Evolutionary conservation across 257 asterid genomes (phyloP), one percentile per base, ranked within the genome.

Genomic region (Nemophila menziesii): DNA sequence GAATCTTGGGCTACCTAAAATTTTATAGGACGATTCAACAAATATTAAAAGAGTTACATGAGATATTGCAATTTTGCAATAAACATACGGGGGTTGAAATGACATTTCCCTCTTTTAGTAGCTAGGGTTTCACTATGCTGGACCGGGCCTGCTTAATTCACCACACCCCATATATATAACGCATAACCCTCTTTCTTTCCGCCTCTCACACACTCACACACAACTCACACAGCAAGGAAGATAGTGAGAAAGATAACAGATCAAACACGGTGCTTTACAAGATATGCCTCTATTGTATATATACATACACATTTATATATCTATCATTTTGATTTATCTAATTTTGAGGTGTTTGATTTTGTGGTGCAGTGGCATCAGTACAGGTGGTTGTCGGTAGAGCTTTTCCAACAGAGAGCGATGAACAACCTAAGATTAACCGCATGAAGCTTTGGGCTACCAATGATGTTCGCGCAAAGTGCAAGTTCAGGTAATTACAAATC

Each of bases 401-500:
- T 65, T 66, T 83, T 38, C 94, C 94, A 37, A 71, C 94, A 19
- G 94, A 79, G 70, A 66, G 65, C 10, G 94, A 83, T 45, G 80
- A 65, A 58, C 92, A 74, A 41, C 94, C 94, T 0, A 83, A 83
- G 73, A 83, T 83, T 74, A 79, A 79, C 67, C 73, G 94, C 19
- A 83, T 83, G 94, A 83, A 83, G 77, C 95, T 83, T 5, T 83
- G 95, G 95, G 90, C 90, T 12, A 83, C 95, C 39, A 83, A 83
- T 55, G 95, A 83, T 66, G 95, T 83, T 60, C 95, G 95, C 13
- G 90, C 95, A 11, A 83, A 83, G 44, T 83, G 92, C 57, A 83
- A 83, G 58, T 83, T 83, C 58, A 79, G 94, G 94, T 56, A 57
- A n/a, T 46, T 18, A 7, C 17, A 7, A 2, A 29, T 29, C 36